Evolutionary conservation across 2,329 filamentous ascomycete genomes (phyloP).

Genomic region (Penicillium italicum): DNA sequence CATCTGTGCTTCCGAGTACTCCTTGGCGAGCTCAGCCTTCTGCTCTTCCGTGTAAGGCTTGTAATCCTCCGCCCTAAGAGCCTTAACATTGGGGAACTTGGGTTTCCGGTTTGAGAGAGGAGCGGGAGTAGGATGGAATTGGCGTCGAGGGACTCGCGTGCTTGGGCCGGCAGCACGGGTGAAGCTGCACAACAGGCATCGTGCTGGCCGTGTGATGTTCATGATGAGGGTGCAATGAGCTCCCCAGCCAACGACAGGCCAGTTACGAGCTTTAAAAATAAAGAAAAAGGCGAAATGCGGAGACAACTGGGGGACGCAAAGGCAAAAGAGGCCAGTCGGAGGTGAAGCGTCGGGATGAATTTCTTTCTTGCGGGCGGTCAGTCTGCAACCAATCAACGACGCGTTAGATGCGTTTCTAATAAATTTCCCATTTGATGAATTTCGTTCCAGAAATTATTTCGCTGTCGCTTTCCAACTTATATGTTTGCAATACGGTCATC

Average conservation of each 20-base stretch:
- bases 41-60: conserved; percentile 66
- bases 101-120: conserved; percentile 39
- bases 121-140: conserved; percentile 47
- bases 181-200: conserved; percentile 51
- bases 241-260: conserved; percentile 31
- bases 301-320: conserved; percentile 15
- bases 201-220: conserved; percentile 49
- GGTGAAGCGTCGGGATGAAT: conserved; percentile 23
- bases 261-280: conserved; percentile 15
- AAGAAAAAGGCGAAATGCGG: conserved; percentile 9
- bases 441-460: conserved; percentile 11
- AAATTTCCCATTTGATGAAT: conserved; percentile 22
- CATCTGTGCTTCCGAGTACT: conserved; percentile 78
- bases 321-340: conserved; percentile 13
- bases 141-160: conserved; percentile 45
- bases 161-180: conserved; percentile 39
- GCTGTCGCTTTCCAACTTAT: conserved; percentile 12
- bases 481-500: conserved; percentile 21
- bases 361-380: conserved; percentile 29
- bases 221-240: conserved; percentile 35
- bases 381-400: conserved; percentile 18
- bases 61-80: conserved; percentile 31
- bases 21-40: conserved; percentile 57
- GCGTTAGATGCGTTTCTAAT: conserved; percentile 24
- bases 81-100: conserved; percentile 40